These are phyloP conservation scores for Kitagawia praeruptora DNA, from an alignment of 129 eudicot genomes.

Conservation along the genomic window DNA sequence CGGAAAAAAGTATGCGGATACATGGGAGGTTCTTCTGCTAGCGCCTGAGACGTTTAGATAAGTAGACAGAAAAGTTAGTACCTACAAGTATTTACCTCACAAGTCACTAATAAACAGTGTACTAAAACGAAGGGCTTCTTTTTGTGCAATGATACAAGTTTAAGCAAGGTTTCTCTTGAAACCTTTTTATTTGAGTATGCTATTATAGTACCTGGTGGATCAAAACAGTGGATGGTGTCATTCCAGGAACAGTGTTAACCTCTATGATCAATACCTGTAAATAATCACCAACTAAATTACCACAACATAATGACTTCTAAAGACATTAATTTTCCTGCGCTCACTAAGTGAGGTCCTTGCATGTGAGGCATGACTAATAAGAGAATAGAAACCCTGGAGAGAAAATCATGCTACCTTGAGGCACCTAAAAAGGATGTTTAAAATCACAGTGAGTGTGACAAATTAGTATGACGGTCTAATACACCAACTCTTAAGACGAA, in stretches of 20 bases:
- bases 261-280: conserved; percentile 74
- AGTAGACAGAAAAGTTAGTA: not conserved
- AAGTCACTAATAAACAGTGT: not conserved
- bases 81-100: not conserved
- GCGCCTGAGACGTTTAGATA: conserved; percentile 41
- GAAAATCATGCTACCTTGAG: not conserved
- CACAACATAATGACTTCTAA: not conserved
- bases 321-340: not conserved
- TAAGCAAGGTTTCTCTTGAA: not conserved
- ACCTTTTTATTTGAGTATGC: no score
- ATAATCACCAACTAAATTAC: not conserved
- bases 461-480: not conserved
- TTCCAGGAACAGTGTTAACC: conserved; percentile 95
- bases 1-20: conserved; percentile 85
- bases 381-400: not conserved
- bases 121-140: not conserved
- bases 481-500: not conserved
- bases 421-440: not conserved
- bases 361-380: not conserved
- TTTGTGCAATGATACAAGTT: not conserved
- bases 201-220: conserved; percentile 64
- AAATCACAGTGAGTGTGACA: not conserved
- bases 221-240: conserved; percentile 94
- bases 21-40: conserved; percentile 80
- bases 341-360: not conserved